These are phyloP conservation scores for Zymoseptoria ardabiliae DNA, from an alignment of 2,329 filamentous ascomycete genomes.

Conservation along the genomic window DNA sequence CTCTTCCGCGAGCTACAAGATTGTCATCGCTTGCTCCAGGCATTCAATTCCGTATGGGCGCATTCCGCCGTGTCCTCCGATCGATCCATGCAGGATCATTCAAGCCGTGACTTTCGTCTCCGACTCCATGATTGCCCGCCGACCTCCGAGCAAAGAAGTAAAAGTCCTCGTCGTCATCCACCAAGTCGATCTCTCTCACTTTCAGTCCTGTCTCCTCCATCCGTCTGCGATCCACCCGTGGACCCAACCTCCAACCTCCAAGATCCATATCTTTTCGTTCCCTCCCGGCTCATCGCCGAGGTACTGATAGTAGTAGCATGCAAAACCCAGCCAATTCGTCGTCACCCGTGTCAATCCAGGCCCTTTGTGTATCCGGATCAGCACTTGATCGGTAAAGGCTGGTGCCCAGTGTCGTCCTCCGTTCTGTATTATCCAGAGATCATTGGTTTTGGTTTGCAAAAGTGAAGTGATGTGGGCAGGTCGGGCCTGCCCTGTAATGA, in stretches of 20 bases:
- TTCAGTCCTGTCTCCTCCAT: not conserved
- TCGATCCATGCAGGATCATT: slow-evolving; percentile 1
- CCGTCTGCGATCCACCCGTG: not conserved
- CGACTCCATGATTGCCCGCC: not conserved
- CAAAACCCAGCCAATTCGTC: not conserved
- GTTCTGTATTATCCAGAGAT: slow-evolving; percentile 8
- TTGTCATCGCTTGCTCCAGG: slow-evolving; percentile 20
- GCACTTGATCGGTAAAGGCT: slow-evolving; percentile 30
- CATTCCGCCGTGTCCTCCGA: slow-evolving; percentile 8
- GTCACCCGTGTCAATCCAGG: slow-evolving; percentile 24
- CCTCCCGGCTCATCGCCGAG: not conserved
- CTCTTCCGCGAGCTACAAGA: slow-evolving; percentile 25
- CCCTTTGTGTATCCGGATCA: slow-evolving; percentile 22
- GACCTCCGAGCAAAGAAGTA: not conserved
- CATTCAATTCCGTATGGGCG: not conserved
- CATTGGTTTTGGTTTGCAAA: not conserved
- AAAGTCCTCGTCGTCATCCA: slow-evolving; percentile 3
- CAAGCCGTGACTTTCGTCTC: slow-evolving; percentile 13
- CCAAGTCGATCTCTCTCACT: not conserved
- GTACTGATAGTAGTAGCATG: not conserved
- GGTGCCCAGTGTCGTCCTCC: slow-evolving; percentile 26
- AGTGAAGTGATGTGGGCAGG: not conserved
- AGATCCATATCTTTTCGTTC: not conserved
- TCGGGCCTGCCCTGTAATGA: not conserved
- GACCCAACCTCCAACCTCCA: not conserved